These are phyloP conservation scores for Solanum acaule DNA, from an alignment of 257 asterid species.

Conservation along the genomic window DNA sequence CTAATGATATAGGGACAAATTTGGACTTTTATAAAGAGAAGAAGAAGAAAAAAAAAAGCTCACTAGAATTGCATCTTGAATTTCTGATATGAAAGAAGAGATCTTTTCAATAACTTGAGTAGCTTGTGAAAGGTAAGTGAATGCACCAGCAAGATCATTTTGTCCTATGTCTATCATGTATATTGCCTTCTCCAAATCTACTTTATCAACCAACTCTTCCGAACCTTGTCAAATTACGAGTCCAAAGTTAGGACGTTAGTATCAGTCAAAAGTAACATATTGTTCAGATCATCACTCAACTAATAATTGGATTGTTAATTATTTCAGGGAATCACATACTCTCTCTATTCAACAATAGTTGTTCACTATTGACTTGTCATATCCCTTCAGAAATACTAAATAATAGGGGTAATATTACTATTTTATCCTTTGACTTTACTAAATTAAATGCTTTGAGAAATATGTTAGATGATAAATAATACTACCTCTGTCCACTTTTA, in stretches of 20 bases:
- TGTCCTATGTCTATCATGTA: conserved; percentile 49
- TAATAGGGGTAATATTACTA: no score
- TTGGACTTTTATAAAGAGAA: neutral
- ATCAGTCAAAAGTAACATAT: neutral
- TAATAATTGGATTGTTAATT: neutral
- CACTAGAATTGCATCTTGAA: conserved; percentile 32
- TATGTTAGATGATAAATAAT: no score
- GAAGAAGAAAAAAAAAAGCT: neutral
- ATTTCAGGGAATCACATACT: no score
- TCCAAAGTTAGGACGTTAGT: neutral
- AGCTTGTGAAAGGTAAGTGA: conserved; percentile 11
- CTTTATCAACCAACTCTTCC: conserved; percentile 1
- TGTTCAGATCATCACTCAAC: no score
- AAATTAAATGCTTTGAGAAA: no score
- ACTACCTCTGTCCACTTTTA: no score
- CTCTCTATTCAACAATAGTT: rapidly evolving
- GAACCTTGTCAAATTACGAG: conserved; percentile 6
- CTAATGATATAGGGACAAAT: neutral
- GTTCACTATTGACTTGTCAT: no score
- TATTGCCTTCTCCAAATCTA: conserved; percentile 25
- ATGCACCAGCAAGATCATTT: conserved; percentile 28
- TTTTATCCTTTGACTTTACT: no score
- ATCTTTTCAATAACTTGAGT: conserved; percentile 21
- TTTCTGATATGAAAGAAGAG: conserved; percentile 42
- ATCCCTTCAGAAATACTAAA: no score